Conservation (phyloP, 768 basidiomycete species). For the Psilocybe subaeruginosa region DNA sequence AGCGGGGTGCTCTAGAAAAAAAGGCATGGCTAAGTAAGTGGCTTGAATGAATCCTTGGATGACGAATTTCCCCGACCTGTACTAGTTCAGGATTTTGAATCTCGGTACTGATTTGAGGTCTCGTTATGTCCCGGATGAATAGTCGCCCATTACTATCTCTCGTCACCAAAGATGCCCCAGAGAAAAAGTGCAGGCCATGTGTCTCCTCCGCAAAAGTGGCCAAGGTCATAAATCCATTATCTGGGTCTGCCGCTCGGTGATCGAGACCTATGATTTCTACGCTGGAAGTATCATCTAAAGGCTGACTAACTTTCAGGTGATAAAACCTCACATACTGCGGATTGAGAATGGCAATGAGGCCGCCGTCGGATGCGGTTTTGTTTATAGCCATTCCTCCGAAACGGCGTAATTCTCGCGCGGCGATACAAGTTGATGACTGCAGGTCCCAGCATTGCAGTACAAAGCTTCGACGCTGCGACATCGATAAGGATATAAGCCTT, state of each 20-base stretch:
- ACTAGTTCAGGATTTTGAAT: slow-evolving; percentile 36
- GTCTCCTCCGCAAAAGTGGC: slow-evolving; percentile 32
- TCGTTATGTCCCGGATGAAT: slow-evolving; percentile 37
- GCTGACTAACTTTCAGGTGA: neutral
- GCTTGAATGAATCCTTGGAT: neutral
- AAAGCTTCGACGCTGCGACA: slow-evolving; percentile 20
- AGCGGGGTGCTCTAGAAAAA: slow-evolving; percentile 10
- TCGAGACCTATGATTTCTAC: slow-evolving; percentile 46
- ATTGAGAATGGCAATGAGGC: slow-evolving; percentile 44
- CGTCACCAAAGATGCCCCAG: slow-evolving; percentile 40
- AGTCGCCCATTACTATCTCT: slow-evolving; percentile 33
- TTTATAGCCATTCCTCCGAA: slow-evolving; percentile 53
- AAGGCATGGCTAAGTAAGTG: neutral
- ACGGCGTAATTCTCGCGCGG: slow-evolving; percentile 36
- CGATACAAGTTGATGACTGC: slow-evolving; percentile 41
- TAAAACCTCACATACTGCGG: slow-evolving; percentile 34
- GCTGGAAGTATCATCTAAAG: slow-evolving; percentile 25
- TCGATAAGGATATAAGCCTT: slow-evolving; percentile 50
- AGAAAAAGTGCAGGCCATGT: slow-evolving; percentile 37
- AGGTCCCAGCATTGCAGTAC: slow-evolving; percentile 65
- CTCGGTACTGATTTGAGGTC: slow-evolving; percentile 31
- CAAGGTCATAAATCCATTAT: slow-evolving; percentile 37
- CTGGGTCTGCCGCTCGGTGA: slow-evolving; percentile 35
- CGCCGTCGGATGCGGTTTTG: slow-evolving; percentile 31
- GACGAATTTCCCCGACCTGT: slow-evolving; percentile 27